Base-by-base conservation (phyloP, 495 filamentous ascomycete species). In the Penicillium longicatenatum region DNA sequence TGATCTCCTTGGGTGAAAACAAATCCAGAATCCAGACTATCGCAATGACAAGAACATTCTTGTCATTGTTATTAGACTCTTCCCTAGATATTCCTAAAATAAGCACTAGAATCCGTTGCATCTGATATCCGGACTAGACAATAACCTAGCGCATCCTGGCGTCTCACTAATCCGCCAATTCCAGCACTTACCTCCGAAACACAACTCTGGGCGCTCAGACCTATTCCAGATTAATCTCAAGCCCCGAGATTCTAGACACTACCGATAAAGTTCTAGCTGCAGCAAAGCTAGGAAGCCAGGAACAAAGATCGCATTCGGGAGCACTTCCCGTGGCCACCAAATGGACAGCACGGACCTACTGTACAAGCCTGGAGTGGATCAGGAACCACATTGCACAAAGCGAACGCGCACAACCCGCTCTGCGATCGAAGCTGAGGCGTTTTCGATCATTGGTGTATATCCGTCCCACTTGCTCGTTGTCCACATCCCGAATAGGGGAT, bases 301-400 rank as follows among this genome's bases (percentile, higher is more conserved):
- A 49, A 21, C 21, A 37, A 57, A 24, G 9, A 26, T 61, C 43
- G 59, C 44, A 54, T 24, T 50, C 52, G 56, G 49, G 33, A 52
- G 37, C 6, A 49, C 60, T 59, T 56, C 56, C 56, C 48, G 56
- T 44, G 59, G 55, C 37, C 19, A 55, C 43, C 35, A 46, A n/a
- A 39, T 21, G 5, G n/a, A 14, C 17, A 21, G 57, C 57, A 59
- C 51, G 45, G 48, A 14, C 49, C 58, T 52, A 44, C 26, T 6
- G 26, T 4, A 26, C 26, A 26, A 26, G 26, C 26, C 26, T 5
- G 26, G 26, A 42, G 54, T 61, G 54, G 53, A 54, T 17, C 47
- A 19, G 35, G 39, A 50, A 50, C 51, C 45, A 21, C 43, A 31
- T 16, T 22, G 24, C 30, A 16, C n/a, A 31, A 31, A 29, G 33